A percentile compares a stretch with the other conserved stretches of the same genome.
phyloP scores from a whole-genome alignment of 495 filamentous ascomycete species.

The Podospora tetraspora region DNA sequence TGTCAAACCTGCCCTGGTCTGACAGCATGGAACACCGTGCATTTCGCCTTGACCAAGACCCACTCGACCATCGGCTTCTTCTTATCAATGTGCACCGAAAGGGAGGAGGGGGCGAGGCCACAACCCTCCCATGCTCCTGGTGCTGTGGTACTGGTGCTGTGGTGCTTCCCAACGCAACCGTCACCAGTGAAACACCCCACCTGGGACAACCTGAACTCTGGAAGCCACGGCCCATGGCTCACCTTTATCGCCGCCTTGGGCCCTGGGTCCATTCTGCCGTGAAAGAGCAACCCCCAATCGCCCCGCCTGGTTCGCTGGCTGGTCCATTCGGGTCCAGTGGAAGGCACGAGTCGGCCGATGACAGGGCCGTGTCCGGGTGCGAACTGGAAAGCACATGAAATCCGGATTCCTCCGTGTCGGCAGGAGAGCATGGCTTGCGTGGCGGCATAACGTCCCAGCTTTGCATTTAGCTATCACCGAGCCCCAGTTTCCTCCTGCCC shows the following conservation, averaged over 20 bases:
- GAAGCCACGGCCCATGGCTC: background rate
- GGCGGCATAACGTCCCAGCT: background rate
- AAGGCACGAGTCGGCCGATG: background rate
- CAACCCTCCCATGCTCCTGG: background rate
- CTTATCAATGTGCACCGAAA: background rate
- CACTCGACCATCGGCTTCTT: background rate
- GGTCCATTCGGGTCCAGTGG: constrained; percentile 2
- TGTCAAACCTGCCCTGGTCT: background rate
- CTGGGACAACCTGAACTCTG: background rate
- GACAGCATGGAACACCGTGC: background rate
- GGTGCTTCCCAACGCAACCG: background rate
- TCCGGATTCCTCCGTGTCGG: constrained; percentile 11
- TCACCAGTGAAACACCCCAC: background rate
- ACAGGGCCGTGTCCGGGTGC: constrained; percentile 3
- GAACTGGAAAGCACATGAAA: constrained; percentile 18
- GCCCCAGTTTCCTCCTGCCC: constrained; percentile 10
- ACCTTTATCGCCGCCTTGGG: constrained; percentile 7
- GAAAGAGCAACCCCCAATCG: constrained; percentile 1
- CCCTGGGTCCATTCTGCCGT: constrained; percentile 1
- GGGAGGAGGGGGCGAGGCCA: background rate
- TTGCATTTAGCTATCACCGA: constrained; percentile 2
- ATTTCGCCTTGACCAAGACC: background rate
- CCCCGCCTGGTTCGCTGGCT: constrained; percentile 9
- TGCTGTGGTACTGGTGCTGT: background rate
- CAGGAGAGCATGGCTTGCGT: constrained; percentile 7